Base-by-base conservation (phyloP, 768 basidiomycete genomes). In the Gloeopeniophorella convolvens region DNA sequence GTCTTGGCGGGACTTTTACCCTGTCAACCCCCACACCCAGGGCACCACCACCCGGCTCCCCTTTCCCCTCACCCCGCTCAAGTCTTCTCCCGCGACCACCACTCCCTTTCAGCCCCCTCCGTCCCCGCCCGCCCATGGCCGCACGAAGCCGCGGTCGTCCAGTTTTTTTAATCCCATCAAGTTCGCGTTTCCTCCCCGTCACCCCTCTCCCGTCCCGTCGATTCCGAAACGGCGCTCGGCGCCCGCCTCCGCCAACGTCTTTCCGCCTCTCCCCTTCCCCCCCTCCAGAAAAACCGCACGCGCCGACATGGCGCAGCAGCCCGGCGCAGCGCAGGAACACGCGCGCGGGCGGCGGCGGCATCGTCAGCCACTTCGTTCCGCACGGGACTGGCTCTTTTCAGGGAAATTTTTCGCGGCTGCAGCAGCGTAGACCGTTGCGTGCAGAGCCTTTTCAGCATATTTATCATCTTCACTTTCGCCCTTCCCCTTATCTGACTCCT, bases 361-460 rank as follows among this genome's bases (percentile, higher is more conserved):
- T 44, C 64, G 66, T 44, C 56, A 59, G 52, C 58, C 62, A 36
- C 57, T 67, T 40, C 60, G 65, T 48, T 62, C 63, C n/a, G 62
- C 65, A 59, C 61, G 63, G 37, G 65, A 65, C 59, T 68, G 67
- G 67, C 63, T 68, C 56, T 65, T 65, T 42, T 63, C 65, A 12
- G 58, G 59, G 10, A 64, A 56, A 55, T 51, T 67, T 42, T 65
- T 68, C 54, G 59, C 66, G 13, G 63, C 63, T 4, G 59, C 41
- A 4, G 54, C 49, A 45, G 51, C 36, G 56, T 57, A 55, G 53
- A 57, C 0, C 56, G 48, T 39, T 42, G 53, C 36, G 32, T 3
- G 34, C 32, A 20, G 30, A 53, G 43, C 28, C 13, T 41, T 13
- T 47, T 42, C 43, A 42, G 15, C 41, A 44, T 54, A 54, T 54